Base-by-base conservation (phyloP, 768 basidiomycete genomes). In the Tricholoma sp. region DNA sequence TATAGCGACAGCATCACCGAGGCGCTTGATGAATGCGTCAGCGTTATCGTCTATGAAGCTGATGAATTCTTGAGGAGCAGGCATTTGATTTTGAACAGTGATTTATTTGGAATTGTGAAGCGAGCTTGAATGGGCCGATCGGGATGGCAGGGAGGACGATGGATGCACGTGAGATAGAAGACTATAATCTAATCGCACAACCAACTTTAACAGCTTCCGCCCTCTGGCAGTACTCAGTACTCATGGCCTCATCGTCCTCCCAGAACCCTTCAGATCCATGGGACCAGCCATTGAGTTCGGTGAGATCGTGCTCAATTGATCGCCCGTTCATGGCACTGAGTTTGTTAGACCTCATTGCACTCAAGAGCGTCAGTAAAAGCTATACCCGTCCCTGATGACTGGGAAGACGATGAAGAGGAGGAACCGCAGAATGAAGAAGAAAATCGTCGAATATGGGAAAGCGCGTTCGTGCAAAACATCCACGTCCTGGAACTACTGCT, bases 1-100 rank as follows among this genome's bases (percentile, higher is more conserved):
- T 59, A 96, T 95, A 15, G 84, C 82, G 52, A 96, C 91, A 15
- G 94, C 92, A 34, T 89, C 80, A 4, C 82, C 75, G 28, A 96
- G 84, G 48, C 93, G 81, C 59, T 85, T 72, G 57, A 98, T 89
- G 66, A 94, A 95, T 24, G 73, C 71, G 51, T 84, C 77, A 53
- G 86, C 78, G 62, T 96, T 84, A 15, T 74, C 66, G 59, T 94
- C 85, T 68, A 98, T 77, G 60, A 71, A 81, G 29, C 73, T 63
- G 57, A 80, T 65, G 54, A 82, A 78, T 52, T 78, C 75, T 20
- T 69, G 20, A 20, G 81, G 80, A n/a, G 77, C 76, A 54, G 80
- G 72, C 80, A 82, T 82, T 41, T 32, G 47, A 29, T 36, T 51
- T 4, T 24, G 24, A 24, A 1, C 24, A 33, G 48, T 50, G 50